Base-by-base conservation (phyloP, 495 filamentous ascomycete genomes). In the Penicillium lagena region DNA sequence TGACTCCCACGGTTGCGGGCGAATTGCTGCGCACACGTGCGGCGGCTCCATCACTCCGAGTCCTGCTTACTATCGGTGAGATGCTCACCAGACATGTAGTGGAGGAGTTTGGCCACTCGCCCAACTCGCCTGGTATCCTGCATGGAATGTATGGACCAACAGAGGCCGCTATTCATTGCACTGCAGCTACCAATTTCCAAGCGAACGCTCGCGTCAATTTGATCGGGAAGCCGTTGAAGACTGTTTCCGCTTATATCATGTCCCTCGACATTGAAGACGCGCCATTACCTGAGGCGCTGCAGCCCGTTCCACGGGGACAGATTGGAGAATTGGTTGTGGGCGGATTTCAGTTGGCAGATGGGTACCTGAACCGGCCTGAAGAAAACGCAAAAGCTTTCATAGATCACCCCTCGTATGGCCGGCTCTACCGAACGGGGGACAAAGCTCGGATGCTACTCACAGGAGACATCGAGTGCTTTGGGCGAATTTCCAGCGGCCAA, bases 141-240 rank as follows among this genome's bases (percentile, higher is more conserved):
- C 83, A 84, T 70, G 86, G 78, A 0, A 90, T 91, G 88, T 95
- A 95, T 54, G 88, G 88, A 1, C 89, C 89, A 9, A 93, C 88
- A 0, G 88, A 93, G 64, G 85, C 85, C 11, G 73, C 87, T 1
- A 90, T 95, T 37, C 89, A 95, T 47, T 85, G 82, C 55, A 84
- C 80, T 7, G 55, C 82, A 7, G 74, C 78, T 39, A 56, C 66
- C 1, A 43, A 63, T 28, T 77, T 83, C 52, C 43, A 45, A 12
- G 52, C 58, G 8, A 43, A 57, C n/a, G 72, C 72, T n/a, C 62
- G 67, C 11, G 73, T 80, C 13, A 76, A 80, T 28, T 79, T 82
- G 47, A 86, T 93, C 42, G 89, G 89, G 3, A 47, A 78, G 11
- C 85, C 86, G 3, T 69, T 93, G 9, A 78, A 82, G 40, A 89